A percentile compares a stretch with the other conserved stretches of the same genome.
Evolutionary conservation across 176 grass and related monocot genomes (phyloP).

Genomic region (Coix lacrymajobi): DNA sequence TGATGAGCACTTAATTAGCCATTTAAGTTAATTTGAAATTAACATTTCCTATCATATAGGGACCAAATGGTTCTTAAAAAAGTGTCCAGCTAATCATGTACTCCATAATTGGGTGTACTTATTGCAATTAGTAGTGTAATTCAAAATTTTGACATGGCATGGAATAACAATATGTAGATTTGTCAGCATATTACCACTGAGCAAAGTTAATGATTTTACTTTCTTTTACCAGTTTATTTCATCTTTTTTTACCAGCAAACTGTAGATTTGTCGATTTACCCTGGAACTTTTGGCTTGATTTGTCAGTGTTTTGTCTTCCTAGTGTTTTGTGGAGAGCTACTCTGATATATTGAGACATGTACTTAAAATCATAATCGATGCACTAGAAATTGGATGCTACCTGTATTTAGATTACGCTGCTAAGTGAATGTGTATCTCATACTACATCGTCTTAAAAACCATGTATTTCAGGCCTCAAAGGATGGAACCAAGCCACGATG

Average conservation of each 20-base stretch:
- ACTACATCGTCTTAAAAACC: too few species aligned
- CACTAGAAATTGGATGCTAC: background rate
- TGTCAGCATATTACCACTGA: background rate
- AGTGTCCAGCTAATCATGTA: background rate
- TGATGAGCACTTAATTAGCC: background rate
- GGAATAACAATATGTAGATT: background rate
- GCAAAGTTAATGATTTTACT: background rate
- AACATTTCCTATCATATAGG: background rate
- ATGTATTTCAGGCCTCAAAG: too few species aligned
- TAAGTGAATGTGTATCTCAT: too few species aligned
- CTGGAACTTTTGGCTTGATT: background rate
- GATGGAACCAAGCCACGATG: too few species aligned
- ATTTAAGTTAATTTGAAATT: background rate
- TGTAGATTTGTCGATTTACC: background rate
- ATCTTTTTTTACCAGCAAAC: background rate
- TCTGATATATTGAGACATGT: background rate
- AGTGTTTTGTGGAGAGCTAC: background rate
- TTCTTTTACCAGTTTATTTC: background rate
- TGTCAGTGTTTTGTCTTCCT: background rate
- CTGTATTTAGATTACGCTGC: too few species aligned
- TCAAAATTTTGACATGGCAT: background rate
- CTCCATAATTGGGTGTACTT: background rate
- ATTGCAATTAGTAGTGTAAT: background rate
- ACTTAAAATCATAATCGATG: background rate
- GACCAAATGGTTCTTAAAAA: background rate